Conservation (phyloP, 192 early-diverging fungal species). For the Entrophospora sp. region DNA sequence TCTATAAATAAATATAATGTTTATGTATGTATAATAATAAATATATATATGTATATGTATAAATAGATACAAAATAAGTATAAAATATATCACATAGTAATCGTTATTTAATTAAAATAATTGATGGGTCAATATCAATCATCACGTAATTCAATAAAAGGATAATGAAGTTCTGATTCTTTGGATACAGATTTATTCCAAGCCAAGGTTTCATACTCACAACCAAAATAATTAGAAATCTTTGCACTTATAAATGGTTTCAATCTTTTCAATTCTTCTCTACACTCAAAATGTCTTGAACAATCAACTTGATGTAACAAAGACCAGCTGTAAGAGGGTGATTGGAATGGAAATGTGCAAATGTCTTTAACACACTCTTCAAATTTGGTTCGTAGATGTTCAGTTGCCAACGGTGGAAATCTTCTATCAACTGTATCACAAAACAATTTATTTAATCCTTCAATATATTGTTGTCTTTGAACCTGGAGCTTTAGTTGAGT, state of each 20-base stretch:
- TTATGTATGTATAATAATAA: too few relatives aligned
- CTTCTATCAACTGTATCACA: constrained; percentile 5
- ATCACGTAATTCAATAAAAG: constrained; percentile 18
- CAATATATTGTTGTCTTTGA: constrained; percentile 17
- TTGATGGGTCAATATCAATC: constrained; percentile 1
- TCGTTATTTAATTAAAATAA: too few relatives aligned
- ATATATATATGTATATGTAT: too few relatives aligned
- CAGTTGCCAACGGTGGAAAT: constrained; percentile 13
- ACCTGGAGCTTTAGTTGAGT: constrained; percentile 8
- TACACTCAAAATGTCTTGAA: constrained; percentile 18
- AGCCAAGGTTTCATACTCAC: constrained; percentile 8
- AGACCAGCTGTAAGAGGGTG: neutral
- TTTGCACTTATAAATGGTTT: constrained; percentile 11
- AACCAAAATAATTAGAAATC: neutral
- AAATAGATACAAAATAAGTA: too few relatives aligned
- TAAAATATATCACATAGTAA: too few relatives aligned
- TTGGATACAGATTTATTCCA: neutral
- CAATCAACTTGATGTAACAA: constrained; percentile 19
- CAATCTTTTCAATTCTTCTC: constrained; percentile 18
- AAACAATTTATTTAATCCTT: constrained; percentile 17
- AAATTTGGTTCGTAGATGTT: constrained; percentile 20
- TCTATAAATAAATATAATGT: too few relatives aligned
- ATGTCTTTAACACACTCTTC: constrained; percentile 21
- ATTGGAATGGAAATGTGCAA: constrained; percentile 15
- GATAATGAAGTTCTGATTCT: neutral